Percentiles rank a stretch among this genome's conserved stretches.
Evolutionary conservation across 352 stramenopile species (phyloP).

Genomic region (Aphanomyces astaci): DNA sequence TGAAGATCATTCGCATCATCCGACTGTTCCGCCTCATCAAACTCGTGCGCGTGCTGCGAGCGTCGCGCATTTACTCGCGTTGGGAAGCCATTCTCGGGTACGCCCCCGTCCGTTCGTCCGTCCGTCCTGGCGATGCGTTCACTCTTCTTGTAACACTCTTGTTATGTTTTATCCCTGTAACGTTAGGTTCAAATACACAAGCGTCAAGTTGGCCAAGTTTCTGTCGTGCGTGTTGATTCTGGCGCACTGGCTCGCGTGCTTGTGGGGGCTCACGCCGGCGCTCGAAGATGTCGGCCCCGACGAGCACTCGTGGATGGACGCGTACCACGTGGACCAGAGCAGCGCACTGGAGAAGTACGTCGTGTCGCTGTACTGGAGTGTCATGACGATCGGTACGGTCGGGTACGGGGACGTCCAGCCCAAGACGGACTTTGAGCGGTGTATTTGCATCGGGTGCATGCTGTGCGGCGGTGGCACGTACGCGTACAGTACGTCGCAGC

Average conservation of each 20-base stretch:
- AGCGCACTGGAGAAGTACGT: conserved; percentile 47
- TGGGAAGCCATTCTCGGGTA: conserved; percentile 25
- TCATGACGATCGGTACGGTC: conserved; percentile 80
- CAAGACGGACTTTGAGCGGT: conserved; percentile 22
- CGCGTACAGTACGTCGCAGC: conserved; percentile 17
- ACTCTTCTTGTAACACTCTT: background rate
- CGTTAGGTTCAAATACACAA: conserved; percentile 11
- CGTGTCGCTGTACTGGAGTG: conserved; percentile 67
- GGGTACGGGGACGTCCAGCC: conserved; percentile 53
- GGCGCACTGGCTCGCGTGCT: conserved; percentile 19
- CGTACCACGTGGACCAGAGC: conserved; percentile 25
- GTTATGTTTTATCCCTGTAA: background rate
- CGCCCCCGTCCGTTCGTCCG: background rate
- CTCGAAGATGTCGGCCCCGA: conserved; percentile 7
- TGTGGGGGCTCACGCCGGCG: conserved; percentile 17
- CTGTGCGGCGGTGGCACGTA: conserved; percentile 17
- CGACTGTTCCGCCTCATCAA: conserved; percentile 25
- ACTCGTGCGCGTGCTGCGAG: conserved; percentile 18
- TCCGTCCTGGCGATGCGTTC: no score
- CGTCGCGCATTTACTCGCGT: conserved; percentile 24
- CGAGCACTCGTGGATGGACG: background rate
- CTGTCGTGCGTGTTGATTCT: conserved; percentile 21
- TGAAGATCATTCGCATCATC: conserved; percentile 26
- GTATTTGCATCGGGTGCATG: conserved; percentile 20
- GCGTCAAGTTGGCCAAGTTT: conserved; percentile 24